These are phyloP conservation scores for Olyra latifolia DNA, from an alignment of 176 grass and related monocot genomes.

Conservation along the genomic window DNA sequence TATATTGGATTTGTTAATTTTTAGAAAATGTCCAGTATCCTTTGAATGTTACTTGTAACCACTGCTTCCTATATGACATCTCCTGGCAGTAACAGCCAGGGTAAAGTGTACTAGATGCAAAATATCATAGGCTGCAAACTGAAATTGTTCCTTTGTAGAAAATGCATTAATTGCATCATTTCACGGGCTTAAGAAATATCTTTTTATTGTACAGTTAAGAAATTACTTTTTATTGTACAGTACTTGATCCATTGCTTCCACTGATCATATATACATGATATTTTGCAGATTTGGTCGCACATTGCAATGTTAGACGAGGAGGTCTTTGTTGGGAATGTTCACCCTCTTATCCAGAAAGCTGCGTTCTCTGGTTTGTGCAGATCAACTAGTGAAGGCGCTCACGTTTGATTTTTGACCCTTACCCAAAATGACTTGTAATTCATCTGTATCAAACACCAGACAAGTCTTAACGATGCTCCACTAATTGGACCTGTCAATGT, in stretches of 20 bases:
- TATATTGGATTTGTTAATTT: slow-evolving; percentile 1
- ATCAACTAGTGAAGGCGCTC: slow-evolving; percentile 54
- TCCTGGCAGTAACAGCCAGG: neutral
- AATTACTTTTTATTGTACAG: neutral
- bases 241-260: neutral
- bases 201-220: neutral
- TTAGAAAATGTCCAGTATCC: neutral
- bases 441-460: slow-evolving; percentile 15
- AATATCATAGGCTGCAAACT: neutral
- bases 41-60: neutral
- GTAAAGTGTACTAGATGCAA: neutral
- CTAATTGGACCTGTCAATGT: slow-evolving; percentile 9
- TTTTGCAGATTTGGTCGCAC: slow-evolving; percentile 86
- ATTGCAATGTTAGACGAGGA: slow-evolving; percentile 67
- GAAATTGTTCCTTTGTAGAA: neutral
- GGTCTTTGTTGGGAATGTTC: slow-evolving; percentile 57
- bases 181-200: neutral
- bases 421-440: neutral
- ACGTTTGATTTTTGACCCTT: slow-evolving; percentile 16
- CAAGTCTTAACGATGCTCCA: slow-evolving; percentile 13
- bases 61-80: neutral
- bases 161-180: neutral
- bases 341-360: slow-evolving; percentile 78
- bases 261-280: neutral
- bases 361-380: slow-evolving; percentile 75